phyloP scores from a whole-genome alignment of 495 filamentous ascomycete species.

The Penicillium odoratum region DNA sequence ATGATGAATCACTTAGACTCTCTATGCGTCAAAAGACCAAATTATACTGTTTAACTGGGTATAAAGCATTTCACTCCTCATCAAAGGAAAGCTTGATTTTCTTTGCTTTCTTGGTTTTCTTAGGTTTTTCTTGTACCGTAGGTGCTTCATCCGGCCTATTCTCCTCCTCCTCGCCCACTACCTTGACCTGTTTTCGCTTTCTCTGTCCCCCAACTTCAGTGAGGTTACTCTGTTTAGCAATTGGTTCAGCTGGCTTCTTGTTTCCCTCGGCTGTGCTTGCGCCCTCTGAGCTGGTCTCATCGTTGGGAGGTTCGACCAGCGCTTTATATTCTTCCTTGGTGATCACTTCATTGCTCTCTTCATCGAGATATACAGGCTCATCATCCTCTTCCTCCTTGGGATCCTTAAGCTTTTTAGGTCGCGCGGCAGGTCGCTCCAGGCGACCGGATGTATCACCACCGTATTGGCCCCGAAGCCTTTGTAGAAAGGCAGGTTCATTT shows the following conservation, averaged over 20 bases:
- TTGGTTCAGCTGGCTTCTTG: slow-evolving; percentile 18
- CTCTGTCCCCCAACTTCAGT: slow-evolving; percentile 44
- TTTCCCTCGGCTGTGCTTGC: slow-evolving; percentile 9
- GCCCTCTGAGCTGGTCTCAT: slow-evolving; percentile 10
- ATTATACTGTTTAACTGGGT: no score
- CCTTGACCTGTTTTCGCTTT: slow-evolving; percentile 47
- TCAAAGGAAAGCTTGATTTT: slow-evolving; percentile 51
- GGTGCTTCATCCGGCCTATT: slow-evolving; percentile 21
- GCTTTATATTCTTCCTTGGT: slow-evolving; percentile 50
- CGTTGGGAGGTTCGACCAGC: slow-evolving; percentile 23
- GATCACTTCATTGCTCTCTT: slow-evolving; percentile 49
- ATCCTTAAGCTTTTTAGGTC: slow-evolving; percentile 39
- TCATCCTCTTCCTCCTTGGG: slow-evolving; percentile 44
- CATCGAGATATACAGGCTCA: slow-evolving; percentile 50
- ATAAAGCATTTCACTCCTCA: slow-evolving; percentile 25
- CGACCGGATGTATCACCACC: slow-evolving; percentile 35
- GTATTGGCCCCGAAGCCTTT: slow-evolving; percentile 44
- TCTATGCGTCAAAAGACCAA: not conserved
- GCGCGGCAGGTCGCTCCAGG: slow-evolving; percentile 42
- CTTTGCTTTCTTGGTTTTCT: slow-evolving; percentile 47
- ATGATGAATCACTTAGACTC: slow-evolving; percentile 6
- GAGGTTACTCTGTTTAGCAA: slow-evolving; percentile 37
- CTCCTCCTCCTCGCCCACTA: slow-evolving; percentile 35
- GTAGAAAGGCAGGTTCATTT: slow-evolving; percentile 51
- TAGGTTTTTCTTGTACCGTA: slow-evolving; percentile 17